Evolutionary conservation across 2,329 filamentous ascomycete species (phyloP).

Genomic region (Colletotrichum theobromicola): DNA sequence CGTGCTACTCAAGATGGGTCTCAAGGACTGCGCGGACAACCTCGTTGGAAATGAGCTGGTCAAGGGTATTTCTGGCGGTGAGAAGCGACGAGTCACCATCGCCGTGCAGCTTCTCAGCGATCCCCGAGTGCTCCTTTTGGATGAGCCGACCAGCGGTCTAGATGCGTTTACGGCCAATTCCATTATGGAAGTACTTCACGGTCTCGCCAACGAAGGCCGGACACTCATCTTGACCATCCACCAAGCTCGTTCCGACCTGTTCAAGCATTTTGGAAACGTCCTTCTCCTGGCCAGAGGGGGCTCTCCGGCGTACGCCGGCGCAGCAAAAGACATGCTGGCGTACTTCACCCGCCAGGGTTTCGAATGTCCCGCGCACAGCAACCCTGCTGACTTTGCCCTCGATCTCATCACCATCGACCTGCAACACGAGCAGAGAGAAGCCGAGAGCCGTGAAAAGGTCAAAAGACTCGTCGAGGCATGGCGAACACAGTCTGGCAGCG

Average conservation of each 20-base stretch:
- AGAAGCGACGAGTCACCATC: slow-evolving; percentile 79
- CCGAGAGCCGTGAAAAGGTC: slow-evolving; percentile 67
- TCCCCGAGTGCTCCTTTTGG: slow-evolving; percentile 73
- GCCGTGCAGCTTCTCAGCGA: slow-evolving; percentile 80
- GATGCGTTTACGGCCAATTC: slow-evolving; percentile 81
- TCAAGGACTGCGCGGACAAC: slow-evolving; percentile 80
- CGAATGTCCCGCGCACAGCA: slow-evolving; percentile 71
- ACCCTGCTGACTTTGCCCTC: slow-evolving; percentile 79
- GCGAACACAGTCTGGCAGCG: slow-evolving; percentile 33
- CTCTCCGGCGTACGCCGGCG: slow-evolving; percentile 69
- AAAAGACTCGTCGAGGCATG: slow-evolving; percentile 65
- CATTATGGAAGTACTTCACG: slow-evolving; percentile 75
- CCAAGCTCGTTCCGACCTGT: slow-evolving; percentile 76
- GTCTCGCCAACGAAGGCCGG: slow-evolving; percentile 74
- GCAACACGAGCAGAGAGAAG: slow-evolving; percentile 68
- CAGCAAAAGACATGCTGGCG: slow-evolving; percentile 65
- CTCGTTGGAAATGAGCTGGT: slow-evolving; percentile 74
- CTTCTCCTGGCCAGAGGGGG: slow-evolving; percentile 75
- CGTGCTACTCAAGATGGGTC: slow-evolving; percentile 74
- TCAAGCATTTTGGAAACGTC: slow-evolving; percentile 73
- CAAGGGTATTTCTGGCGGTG: slow-evolving; percentile 81
- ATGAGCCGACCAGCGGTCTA: slow-evolving; percentile 78
- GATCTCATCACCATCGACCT: slow-evolving; percentile 80
- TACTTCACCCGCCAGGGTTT: slow-evolving; percentile 68
- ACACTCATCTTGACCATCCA: slow-evolving; percentile 81